Percentiles rank a stretch among this genome's conserved stretches.
Evolutionary conservation across 2,329 filamentous ascomycete species (phyloP).

Genomic region (Sphaceloma murrayae): DNA sequence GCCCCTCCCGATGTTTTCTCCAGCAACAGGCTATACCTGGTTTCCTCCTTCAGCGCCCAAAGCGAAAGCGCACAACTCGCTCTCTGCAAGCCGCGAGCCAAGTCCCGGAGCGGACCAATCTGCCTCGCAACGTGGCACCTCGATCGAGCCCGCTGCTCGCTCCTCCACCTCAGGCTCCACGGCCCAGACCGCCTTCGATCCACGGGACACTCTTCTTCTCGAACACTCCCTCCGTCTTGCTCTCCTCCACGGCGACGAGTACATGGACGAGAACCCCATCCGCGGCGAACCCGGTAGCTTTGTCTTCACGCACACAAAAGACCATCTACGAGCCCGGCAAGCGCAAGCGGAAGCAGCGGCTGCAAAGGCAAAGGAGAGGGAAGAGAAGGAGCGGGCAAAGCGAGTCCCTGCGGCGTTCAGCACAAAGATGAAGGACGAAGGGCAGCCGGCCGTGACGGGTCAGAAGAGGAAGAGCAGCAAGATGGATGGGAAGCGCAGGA

Average conservation of each 20-base stretch:
- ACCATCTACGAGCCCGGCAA: constrained; percentile 35
- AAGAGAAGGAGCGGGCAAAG: constrained; percentile 25
- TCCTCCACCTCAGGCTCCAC: background rate
- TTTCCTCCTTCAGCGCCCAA: constrained; percentile 37
- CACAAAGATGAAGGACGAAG: constrained; percentile 14
- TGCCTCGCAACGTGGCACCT: constrained; percentile 2
- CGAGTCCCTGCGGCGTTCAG: constrained; percentile 16
- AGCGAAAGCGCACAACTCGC: constrained; percentile 25
- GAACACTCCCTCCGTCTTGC: constrained; percentile 29
- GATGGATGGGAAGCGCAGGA: constrained; percentile 11
- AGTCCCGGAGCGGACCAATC: constrained; percentile 27
- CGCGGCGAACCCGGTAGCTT: constrained; percentile 55
- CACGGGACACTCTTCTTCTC: constrained; percentile 37
- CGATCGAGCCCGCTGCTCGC: constrained; percentile 10
- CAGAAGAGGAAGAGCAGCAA: constrained; percentile 15
- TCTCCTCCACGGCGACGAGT: constrained; percentile 49
- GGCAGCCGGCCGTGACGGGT: background rate
- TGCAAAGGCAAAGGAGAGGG: constrained; percentile 24
- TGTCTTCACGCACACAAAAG: constrained; percentile 41
- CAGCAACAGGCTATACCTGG: constrained; percentile 52
- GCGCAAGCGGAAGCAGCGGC: constrained; percentile 28
- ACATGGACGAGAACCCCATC: constrained; percentile 54
- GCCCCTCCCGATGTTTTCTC: constrained; percentile 47
- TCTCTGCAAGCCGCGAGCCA: constrained; percentile 35
- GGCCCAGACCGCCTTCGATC: constrained; percentile 13